A percentile compares a stretch with the other conserved stretches of the same genome.
These are phyloP conservation scores for Auriscalpium vulgare DNA, from an alignment of 768 basidiomycete species.

Conservation along the genomic window DNA sequence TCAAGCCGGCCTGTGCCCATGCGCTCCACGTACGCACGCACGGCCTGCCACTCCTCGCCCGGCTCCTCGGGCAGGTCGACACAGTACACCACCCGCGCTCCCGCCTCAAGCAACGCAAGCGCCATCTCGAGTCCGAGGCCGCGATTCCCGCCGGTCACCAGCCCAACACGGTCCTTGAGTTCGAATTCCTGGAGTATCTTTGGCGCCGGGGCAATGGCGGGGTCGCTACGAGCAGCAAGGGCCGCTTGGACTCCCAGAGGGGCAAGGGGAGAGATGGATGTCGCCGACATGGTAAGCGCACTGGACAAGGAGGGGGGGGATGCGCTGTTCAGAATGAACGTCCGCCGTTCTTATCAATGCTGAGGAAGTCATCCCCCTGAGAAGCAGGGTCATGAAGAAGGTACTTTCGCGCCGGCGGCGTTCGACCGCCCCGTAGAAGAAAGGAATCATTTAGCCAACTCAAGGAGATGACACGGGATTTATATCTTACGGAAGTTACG, in stretches of 20 bases:
- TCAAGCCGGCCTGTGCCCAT: constrained; percentile 34
- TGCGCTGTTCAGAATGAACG: too few species aligned
- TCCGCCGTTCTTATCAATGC: too few species aligned
- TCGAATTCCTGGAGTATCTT: constrained; percentile 56
- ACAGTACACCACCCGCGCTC: constrained; percentile 59
- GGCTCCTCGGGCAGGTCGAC: constrained; percentile 50
- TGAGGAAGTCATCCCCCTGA: too few species aligned
- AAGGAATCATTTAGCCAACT: not conserved
- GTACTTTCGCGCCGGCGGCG: too few species aligned
- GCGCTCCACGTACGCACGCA: constrained; percentile 39
- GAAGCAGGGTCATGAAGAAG: too few species aligned
- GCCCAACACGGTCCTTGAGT: constrained; percentile 41
- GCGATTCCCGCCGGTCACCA: constrained; percentile 31
- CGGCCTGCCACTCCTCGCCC: constrained; percentile 47
- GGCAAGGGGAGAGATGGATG: constrained; percentile 42
- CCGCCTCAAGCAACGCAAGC: constrained; percentile 60
- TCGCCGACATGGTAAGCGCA: too few species aligned
- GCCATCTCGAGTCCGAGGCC: constrained; percentile 77
- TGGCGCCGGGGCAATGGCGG: constrained; percentile 25
- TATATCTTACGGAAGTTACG: too few species aligned
- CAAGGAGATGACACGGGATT: too few species aligned
- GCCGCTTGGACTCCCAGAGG: constrained; percentile 63
- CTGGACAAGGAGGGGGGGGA: too few species aligned
- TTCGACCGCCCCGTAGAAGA: too few species aligned
- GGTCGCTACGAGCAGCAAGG: constrained; percentile 31